A percentile compares a stretch with the other conserved stretches of the same genome.
Conservation (phyloP, 176 grass and related monocot genomes). For the Alloteropsis semialata region DNA sequence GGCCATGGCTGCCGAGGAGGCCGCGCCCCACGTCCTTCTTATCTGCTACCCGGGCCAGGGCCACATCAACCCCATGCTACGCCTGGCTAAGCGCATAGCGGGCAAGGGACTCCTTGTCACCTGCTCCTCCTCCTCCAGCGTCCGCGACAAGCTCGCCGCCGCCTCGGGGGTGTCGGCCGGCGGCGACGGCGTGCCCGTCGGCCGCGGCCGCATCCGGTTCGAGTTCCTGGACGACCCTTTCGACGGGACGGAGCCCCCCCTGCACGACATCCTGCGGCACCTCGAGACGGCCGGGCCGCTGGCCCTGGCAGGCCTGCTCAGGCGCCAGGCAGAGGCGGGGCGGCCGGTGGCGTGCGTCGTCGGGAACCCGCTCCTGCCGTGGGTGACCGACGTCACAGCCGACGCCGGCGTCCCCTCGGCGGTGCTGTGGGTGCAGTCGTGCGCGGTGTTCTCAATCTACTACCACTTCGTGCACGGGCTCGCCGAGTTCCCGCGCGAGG, state of each 20-base stretch:
- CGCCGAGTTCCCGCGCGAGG: conserved; percentile 44
- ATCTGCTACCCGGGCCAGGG: conserved; percentile 70
- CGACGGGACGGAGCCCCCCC: conserved; percentile 15
- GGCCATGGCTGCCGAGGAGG: conserved; percentile 21
- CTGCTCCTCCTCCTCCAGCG: conserved; percentile 42
- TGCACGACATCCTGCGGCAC: conserved; percentile 34
- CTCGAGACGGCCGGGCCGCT: conserved; percentile 21
- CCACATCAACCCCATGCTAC: conserved; percentile 72
- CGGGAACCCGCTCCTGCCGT: conserved; percentile 70
- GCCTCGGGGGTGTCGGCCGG: not conserved
- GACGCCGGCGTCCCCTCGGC: conserved; percentile 53
- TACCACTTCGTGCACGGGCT: conserved; percentile 59
- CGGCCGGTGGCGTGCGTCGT: conserved; percentile 60
- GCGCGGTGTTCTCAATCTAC: conserved; percentile 70
- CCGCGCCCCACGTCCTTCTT: conserved; percentile 36
- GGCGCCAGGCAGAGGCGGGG: conserved; percentile 38
- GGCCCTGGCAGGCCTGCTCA: conserved; percentile 33
- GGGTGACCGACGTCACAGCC: conserved; percentile 56
- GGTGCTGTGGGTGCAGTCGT: conserved; percentile 86
- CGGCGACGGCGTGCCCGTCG: conserved; percentile 33
- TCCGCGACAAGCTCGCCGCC: conserved; percentile 31
- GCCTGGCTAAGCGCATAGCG: conserved; percentile 71
- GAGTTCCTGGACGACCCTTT: conserved; percentile 53
- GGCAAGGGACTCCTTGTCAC: conserved; percentile 68
- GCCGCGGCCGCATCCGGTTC: conserved; percentile 55